Conservation (phyloP, 495 filamentous ascomycete species). For the Penicillium macrosclerotiorum region DNA sequence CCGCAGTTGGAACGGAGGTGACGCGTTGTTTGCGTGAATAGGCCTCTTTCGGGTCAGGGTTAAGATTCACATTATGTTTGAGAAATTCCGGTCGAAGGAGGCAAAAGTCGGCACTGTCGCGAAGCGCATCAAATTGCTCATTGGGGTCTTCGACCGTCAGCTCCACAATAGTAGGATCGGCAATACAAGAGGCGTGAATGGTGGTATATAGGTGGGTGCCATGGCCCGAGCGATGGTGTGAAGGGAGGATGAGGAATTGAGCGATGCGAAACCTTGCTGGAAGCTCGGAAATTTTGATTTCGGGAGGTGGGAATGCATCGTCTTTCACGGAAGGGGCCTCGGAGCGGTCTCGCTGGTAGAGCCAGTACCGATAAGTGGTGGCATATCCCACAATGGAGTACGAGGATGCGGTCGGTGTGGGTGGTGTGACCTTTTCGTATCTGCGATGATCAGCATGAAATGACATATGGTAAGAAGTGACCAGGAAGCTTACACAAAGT, state of each 20-base stretch:
- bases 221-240: slow-evolving; percentile 76
- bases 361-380: slow-evolving; percentile 80
- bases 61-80: slow-evolving; percentile 44
- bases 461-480: background rate
- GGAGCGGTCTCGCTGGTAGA: slow-evolving; percentile 31
- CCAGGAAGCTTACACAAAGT: slow-evolving; percentile 57
- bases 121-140: slow-evolving; percentile 87
- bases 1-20: slow-evolving; percentile 54
- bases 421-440: slow-evolving; percentile 62
- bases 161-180: slow-evolving; percentile 64
- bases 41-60: slow-evolving; percentile 38
- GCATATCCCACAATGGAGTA: slow-evolving; percentile 83
- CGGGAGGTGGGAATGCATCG: slow-evolving; percentile 42
- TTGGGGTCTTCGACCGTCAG: slow-evolving; percentile 96
- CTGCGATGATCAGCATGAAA: slow-evolving; percentile 26
- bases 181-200: slow-evolving; percentile 65
- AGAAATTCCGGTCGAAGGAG: slow-evolving; percentile 54
- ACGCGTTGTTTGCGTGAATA: slow-evolving; percentile 37
- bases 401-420: slow-evolving; percentile 45
- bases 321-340: slow-evolving; percentile 31
- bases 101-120: slow-evolving; percentile 77
- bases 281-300: slow-evolving; percentile 45
- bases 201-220: slow-evolving; percentile 78
- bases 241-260: slow-evolving; percentile 90
- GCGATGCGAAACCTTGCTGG: slow-evolving; percentile 80